phyloP scores from a whole-genome alignment of 2,329 filamentous ascomycete species.

The Neonectria magnoliae region DNA sequence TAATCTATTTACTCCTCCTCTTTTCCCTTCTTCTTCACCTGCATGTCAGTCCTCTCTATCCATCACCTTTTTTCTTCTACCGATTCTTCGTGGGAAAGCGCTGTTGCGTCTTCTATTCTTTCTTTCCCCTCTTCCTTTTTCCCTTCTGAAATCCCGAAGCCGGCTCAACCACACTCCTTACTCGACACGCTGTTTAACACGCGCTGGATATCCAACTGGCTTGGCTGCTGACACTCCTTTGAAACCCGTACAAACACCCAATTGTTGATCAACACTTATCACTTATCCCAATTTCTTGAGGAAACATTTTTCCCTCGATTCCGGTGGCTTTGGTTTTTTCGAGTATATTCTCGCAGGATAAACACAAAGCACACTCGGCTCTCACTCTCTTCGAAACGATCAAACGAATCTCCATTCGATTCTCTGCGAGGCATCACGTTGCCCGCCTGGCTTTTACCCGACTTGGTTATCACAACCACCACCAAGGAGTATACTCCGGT shows the following conservation, averaged over 20 bases:
- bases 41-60: conserved; percentile 36
- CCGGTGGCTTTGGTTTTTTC: conserved; percentile 38
- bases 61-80: conserved; percentile 37
- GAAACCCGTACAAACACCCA: conserved; percentile 26
- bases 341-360: conserved; percentile 42
- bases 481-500: conserved; percentile 3
- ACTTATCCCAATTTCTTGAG: conserved; percentile 1
- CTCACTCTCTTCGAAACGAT: conserved; percentile 26
- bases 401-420: conserved; percentile 28
- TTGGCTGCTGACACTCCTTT: conserved; percentile 68
- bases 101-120: conserved; percentile 40
- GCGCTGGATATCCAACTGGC: conserved; percentile 61
- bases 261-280: conserved; percentile 18
- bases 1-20: conserved; percentile 38
- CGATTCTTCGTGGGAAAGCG: conserved; percentile 37
- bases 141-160: conserved; percentile 51
- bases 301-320: conserved; percentile 15
- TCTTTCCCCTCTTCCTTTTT: conserved; percentile 34
- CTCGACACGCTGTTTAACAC: conserved; percentile 13
- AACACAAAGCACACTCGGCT: conserved; percentile 34
- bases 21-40: conserved; percentile 32
- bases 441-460: conserved; percentile 15
- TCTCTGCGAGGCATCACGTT: conserved; percentile 22
- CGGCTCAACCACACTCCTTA: conserved; percentile 46
- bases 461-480: conserved; percentile 7